These are phyloP conservation scores for Oryza glumipatula DNA, from an alignment of 176 grass and related monocot genomes.

Conservation along the genomic window DNA sequence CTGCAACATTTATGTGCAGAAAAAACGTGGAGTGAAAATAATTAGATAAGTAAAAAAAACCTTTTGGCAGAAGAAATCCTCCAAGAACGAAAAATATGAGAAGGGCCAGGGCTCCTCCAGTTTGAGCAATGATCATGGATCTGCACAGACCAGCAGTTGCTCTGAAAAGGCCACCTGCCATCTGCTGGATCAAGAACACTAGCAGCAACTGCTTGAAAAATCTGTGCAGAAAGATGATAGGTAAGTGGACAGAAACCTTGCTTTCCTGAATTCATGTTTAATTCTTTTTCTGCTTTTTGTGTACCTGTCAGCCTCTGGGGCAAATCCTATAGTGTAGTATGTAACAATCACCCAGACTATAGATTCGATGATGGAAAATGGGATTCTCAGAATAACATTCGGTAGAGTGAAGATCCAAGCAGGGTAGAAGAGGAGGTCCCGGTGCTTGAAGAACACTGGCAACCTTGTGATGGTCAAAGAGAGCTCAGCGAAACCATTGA, in stretches of 20 bases:
- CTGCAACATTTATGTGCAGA: conserved; percentile 10
- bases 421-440: conserved; percentile 94
- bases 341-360: conserved; percentile 80
- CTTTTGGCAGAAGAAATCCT: conserved; percentile 96
- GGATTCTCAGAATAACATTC: conserved; percentile 75
- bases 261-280: neutral
- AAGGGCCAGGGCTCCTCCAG: conserved; percentile 87
- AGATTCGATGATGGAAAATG: conserved; percentile 85
- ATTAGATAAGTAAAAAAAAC: conserved; percentile 45
- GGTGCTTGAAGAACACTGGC: conserved; percentile 97
- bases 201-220: conserved; percentile 98
- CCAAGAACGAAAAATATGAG: conserved; percentile 89
- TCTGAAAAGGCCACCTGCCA: conserved; percentile 93
- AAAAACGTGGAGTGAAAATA: neutral
- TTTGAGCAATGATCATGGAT: conserved; percentile 90
- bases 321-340: conserved; percentile 89
- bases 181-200: conserved; percentile 91
- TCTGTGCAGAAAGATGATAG: conserved; percentile 52
- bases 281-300: neutral
- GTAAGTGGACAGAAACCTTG: conserved; percentile 13
- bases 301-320: conserved; percentile 90
- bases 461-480: conserved; percentile 81
- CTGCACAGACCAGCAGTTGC: conserved; percentile 78
- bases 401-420: conserved; percentile 91
- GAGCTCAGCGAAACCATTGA: conserved; percentile 97